Percentiles rank a stretch among this genome's conserved stretches.
These are phyloP conservation scores for Pinus taeda DNA, from an alignment of 75 land plant genomes.

Conservation along the genomic window DNA sequence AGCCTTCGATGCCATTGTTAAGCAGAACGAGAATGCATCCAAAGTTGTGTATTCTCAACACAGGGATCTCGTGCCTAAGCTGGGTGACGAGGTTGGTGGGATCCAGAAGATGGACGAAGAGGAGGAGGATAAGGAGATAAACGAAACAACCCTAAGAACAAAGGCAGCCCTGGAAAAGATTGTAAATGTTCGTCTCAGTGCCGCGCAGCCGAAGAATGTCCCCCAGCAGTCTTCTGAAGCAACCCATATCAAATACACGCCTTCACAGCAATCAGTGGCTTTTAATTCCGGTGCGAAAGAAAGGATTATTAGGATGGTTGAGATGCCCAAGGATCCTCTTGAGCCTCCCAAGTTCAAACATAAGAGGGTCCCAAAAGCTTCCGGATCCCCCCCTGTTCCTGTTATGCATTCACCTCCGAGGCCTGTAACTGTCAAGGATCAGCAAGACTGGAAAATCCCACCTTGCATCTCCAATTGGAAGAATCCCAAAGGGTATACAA, in stretches of 20 bases:
- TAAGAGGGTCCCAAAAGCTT: slow-evolving; percentile 90
- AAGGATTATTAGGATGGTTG: slow-evolving; percentile 90
- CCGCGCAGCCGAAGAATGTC: slow-evolving; percentile 96
- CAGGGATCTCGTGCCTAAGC: slow-evolving; percentile 78
- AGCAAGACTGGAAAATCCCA: slow-evolving; percentile 98
- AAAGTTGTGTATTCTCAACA: slow-evolving; percentile 92
- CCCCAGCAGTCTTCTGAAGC: slow-evolving; percentile 51
- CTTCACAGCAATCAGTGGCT: slow-evolving; percentile 87
- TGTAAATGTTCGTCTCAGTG: slow-evolving; percentile 79
- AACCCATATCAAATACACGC: slow-evolving; percentile 84
- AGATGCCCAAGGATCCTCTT: slow-evolving; percentile 91
- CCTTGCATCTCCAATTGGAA: slow-evolving; percentile 99
- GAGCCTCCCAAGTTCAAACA: slow-evolving; percentile 99
- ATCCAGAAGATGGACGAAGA: slow-evolving; percentile 28
- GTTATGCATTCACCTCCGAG: slow-evolving; percentile 95
- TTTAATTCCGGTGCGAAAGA: slow-evolving; percentile 93
- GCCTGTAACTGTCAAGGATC: slow-evolving; percentile 95
- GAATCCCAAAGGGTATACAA: slow-evolving; percentile 95
- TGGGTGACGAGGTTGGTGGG: slow-evolving; percentile 30
- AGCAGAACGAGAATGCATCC: slow-evolving; percentile 80
- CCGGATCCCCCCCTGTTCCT: slow-evolving; percentile 94
- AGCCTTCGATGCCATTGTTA: slow-evolving; percentile 87
- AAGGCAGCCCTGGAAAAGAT: slow-evolving; percentile 90
- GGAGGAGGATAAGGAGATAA: slow-evolving; percentile 49
- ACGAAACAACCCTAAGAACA: slow-evolving; percentile 73